Conservation (phyloP, 192 early-diverging fungal genomes). For the Coemansia sp. region DNA sequence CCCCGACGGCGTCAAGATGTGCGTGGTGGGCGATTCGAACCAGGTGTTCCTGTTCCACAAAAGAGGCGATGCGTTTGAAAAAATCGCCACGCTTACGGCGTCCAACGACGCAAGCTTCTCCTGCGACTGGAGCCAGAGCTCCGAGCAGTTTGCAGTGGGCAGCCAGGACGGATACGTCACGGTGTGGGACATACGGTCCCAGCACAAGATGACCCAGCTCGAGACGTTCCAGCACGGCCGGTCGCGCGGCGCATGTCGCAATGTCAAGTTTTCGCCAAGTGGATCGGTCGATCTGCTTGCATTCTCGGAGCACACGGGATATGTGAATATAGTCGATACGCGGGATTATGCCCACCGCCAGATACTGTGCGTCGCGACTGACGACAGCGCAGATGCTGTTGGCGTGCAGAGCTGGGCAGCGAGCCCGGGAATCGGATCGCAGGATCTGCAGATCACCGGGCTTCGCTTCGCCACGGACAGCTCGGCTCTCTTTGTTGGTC, state of each 20-base stretch:
- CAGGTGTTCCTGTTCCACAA: conserved; percentile 84
- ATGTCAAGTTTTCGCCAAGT: conserved; percentile 89
- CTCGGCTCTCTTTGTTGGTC: conserved; percentile 80
- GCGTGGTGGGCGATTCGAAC: conserved; percentile 87
- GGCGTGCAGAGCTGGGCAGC: conserved; percentile 10
- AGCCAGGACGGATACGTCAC: conserved; percentile 90
- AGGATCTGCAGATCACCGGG: conserved; percentile 81
- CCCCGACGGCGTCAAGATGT: conserved; percentile 88
- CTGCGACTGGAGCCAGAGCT: conserved; percentile 91
- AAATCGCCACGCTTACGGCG: conserved; percentile 70
- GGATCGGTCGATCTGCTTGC: conserved; percentile 85
- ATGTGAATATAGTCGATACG: conserved; percentile 88
- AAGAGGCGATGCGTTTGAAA: conserved; percentile 62
- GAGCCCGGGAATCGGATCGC: conserved; percentile 14
- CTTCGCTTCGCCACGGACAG: conserved; percentile 81
- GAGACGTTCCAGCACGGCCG: conserved; percentile 73
- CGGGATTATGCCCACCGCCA: conserved; percentile 81
- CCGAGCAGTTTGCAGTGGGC: conserved; percentile 92
- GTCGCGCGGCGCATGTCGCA: conserved; percentile 65
- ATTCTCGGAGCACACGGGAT: conserved; percentile 67
- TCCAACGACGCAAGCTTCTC: conserved; percentile 87
- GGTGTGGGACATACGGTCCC: conserved; percentile 87
- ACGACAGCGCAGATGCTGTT: conserved; percentile 25
- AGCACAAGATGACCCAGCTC: conserved; percentile 62
- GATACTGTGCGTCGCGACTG: conserved; percentile 67